phyloP scores from a whole-genome alignment of 2,329 filamentous ascomycete genomes.

The Paecilomyces niveus region DNA sequence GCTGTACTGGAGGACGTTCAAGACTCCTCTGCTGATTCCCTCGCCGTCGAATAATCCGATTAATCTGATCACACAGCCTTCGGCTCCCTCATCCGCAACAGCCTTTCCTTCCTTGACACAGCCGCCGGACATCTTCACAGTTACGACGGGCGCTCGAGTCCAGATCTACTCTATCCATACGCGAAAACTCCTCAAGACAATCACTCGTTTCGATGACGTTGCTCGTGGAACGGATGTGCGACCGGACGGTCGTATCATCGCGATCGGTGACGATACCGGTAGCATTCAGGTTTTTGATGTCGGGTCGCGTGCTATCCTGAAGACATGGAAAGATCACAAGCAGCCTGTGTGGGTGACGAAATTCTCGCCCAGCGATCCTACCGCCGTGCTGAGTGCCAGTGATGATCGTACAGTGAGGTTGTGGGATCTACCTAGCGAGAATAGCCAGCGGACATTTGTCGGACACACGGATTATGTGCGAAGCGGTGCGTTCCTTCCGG shows the following conservation, averaged over 20 bases:
- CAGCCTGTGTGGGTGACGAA: constrained; percentile 88
- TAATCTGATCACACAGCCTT: constrained; percentile 76
- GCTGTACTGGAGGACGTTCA: constrained; percentile 93
- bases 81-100: constrained; percentile 37
- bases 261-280: constrained; percentile 86
- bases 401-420: constrained; percentile 89
- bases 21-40: constrained; percentile 80
- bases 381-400: constrained; percentile 77
- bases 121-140: constrained; percentile 63
- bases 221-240: constrained; percentile 85
- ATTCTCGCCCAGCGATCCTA: constrained; percentile 86
- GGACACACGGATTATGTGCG: constrained; percentile 93
- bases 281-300: constrained; percentile 94
- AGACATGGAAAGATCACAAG: constrained; percentile 91
- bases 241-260: constrained; percentile 78
- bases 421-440: constrained; percentile 84
- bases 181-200: constrained; percentile 85
- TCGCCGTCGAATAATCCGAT: constrained; percentile 86
- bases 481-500: constrained; percentile 76
- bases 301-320: constrained; percentile 79
- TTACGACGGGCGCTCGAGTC: constrained; percentile 88
- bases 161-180: constrained; percentile 92
- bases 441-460: constrained; percentile 67
- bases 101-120: constrained; percentile 37
- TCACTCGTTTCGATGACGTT: constrained; percentile 86